phyloP scores from a whole-genome alignment of 2,329 filamentous ascomycete genomes.

The Fusarium pseudonygamai region DNA sequence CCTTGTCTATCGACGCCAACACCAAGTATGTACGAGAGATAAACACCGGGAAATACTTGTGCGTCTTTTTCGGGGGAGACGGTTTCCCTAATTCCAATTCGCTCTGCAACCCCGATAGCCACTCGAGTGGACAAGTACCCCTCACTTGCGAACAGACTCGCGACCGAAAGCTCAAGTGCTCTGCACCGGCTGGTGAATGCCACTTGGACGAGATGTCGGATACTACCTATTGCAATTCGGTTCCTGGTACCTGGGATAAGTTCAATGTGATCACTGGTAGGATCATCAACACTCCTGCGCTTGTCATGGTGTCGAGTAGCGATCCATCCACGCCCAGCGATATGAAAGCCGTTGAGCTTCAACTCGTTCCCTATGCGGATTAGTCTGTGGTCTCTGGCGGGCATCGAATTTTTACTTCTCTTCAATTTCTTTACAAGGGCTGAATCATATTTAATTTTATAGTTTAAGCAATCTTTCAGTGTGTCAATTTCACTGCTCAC shows the following conservation, averaged over 20 bases:
- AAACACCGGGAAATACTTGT: neutral
- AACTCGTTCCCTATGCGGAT: neutral
- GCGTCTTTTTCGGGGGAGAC: neutral
- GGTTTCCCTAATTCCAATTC: neutral
- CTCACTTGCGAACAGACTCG: neutral
- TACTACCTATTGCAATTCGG: neutral
- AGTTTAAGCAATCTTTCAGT: neutral
- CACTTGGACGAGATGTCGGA: neutral
- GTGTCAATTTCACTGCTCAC: neutral
- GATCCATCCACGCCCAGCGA: neutral
- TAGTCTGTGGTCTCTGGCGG: accelerated
- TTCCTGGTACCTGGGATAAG: neutral
- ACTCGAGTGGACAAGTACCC: accelerated
- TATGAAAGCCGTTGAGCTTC: neutral
- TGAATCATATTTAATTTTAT: too few relatives aligned
- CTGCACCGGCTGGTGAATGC: neutral
- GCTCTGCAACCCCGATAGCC: neutral
- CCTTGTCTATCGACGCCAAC: accelerated
- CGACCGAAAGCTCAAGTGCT: neutral
- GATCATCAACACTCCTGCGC: neutral
- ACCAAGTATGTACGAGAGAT: neutral
- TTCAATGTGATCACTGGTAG: neutral
- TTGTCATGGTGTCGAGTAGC: neutral
- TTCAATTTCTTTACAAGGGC: accelerated
- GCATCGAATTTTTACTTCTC: neutral